Base-by-base conservation (phyloP, 257 asterid genomes). In the Lithospermum erythrorhizon region DNA sequence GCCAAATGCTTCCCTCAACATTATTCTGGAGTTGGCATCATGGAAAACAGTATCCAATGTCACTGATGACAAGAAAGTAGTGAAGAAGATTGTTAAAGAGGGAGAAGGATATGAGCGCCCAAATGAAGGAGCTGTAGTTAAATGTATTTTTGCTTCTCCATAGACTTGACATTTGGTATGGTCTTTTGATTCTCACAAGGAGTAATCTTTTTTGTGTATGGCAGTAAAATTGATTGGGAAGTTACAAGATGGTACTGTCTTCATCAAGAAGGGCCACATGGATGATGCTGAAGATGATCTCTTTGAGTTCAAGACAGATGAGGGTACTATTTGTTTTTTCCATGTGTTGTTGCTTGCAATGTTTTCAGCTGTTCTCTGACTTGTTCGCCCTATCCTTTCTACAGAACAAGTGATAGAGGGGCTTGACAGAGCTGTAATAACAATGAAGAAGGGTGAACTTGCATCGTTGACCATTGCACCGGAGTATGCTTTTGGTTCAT, bases 81-180 rank as follows among this genome's bases (percentile, higher is more conserved):
- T 75, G 7, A 82, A 82, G 57, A 82, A 75, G 81, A 75, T 75
- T 19, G 20, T 82, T 24, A 80, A 73, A 62, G 86, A 80, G 54
- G 89, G 86, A 58, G 84, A 77, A 58, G 84, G 89, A 23, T 73
- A 73, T 53, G 86, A 82, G 37, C 65, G 61, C 3, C 86, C 89
- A 0, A 79, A 82, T 41, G 89, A 82, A 48, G 84, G 86, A 60
- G 69, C 86, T 56, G 71, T 71, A 32, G 84, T 82, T 15, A 73
- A 71, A 67, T 51, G 86, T 82, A 2, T 19, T 53, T 3, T 6
- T 53, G 18, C 3, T 7, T 58, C 7, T 1, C 14, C 11, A 1
- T 18, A 35, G 45, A 25, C 13, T 51, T 22, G 4, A 3, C 4
- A 6, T 1, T 7, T 27, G 35, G 20, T 35, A 9, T 22, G 37